Evolutionary conservation across 1,284 basidiomycete genomes (phyloP).

Genomic region (Melanopsichium pennsylvanicum): DNA sequence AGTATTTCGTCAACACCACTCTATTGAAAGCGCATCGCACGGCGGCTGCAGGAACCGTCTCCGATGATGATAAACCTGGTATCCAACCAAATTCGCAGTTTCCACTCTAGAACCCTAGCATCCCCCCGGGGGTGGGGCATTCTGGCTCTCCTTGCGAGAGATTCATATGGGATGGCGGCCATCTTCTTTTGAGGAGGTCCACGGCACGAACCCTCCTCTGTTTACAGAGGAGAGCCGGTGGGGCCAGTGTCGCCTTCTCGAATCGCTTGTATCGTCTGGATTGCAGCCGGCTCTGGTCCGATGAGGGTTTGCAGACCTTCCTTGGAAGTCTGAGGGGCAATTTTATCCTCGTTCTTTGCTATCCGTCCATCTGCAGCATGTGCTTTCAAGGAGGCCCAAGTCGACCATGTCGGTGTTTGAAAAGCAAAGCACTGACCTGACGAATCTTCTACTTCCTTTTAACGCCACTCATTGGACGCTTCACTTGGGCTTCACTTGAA

Average conservation of each 20-base stretch:
- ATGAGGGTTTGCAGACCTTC: conserved; percentile 66
- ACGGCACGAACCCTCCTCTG: conserved; percentile 64
- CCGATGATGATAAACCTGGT: conserved; percentile 65
- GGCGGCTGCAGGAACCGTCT: conserved; percentile 15
- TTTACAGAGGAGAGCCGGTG: conserved; percentile 56
- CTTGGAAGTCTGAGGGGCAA: conserved; percentile 66
- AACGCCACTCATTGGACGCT: conserved; percentile 6
- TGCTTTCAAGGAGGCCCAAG: neutral
- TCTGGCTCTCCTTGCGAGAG: conserved; percentile 64
- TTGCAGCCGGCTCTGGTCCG: conserved; percentile 64
- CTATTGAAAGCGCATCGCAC: neutral
- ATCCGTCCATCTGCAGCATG: conserved; percentile 4
- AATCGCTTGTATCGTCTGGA: conserved; percentile 63
- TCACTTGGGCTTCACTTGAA: conserved; percentile 2
- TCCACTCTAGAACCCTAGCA: conserved; percentile 65
- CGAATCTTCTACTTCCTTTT: too few species aligned
- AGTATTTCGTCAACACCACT: conserved; percentile 4
- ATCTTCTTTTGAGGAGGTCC: conserved; percentile 57
- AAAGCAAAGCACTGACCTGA: conserved; percentile 18
- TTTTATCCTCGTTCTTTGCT: conserved; percentile 1
- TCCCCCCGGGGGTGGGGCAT: conserved; percentile 56
- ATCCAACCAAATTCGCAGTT: conserved; percentile 67
- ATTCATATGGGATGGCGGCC: conserved; percentile 55
- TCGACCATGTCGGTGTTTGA: neutral
- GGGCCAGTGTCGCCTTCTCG: conserved; percentile 57